Base-by-base conservation (phyloP, 208 protist genomes). In the Trypanosoma grayi region DNA sequence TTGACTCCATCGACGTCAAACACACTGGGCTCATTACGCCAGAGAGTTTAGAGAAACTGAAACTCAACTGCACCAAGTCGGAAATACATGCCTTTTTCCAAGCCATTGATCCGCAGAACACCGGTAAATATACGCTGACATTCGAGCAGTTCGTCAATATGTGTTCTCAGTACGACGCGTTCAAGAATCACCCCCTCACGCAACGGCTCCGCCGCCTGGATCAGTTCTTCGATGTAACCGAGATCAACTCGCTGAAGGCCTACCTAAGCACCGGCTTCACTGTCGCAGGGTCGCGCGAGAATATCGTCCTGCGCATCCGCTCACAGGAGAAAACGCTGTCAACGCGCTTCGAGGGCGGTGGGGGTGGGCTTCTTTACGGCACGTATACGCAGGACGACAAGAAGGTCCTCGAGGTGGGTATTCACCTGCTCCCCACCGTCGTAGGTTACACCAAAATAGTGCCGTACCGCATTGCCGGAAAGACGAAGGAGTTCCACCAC, bases 121-220 rank as follows among this genome's bases (percentile, higher is more conserved):
- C 73, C 33, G 78, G 74, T 16, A 37, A 45, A 24, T 36, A 44
- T 20, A 48, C 59, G 18, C 14, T 96, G 51, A 92, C 81, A 0
- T 96, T 96, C 57, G 90, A 96, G 57, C 62, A 75, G 46, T 96
- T 96, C 44, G 87, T 93, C 20, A 39, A 72, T 4, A 55, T 93
- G 2, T 93, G 90, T 64, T 60, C 81, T 25, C 67, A 73, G 45
- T 86, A 90, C 60, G 87, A 96, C 55, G 73, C 83, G 20, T 85
- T 95, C 30, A 87, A 90, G 56, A 81, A 93, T 60, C 77, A 90
- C 69, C 80, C 89, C 27, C 66, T 95, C 24, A 79, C 75, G 36
- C 83, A 85, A 25, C 78, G 83, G 48, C 68, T 95, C 6, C 85
- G 83, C 25, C 80, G 81, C 31, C 60, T 91, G 0, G 83, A 93